Conservation (phyloP, 805 yeast species). For the Candida manassasensis region DNA sequence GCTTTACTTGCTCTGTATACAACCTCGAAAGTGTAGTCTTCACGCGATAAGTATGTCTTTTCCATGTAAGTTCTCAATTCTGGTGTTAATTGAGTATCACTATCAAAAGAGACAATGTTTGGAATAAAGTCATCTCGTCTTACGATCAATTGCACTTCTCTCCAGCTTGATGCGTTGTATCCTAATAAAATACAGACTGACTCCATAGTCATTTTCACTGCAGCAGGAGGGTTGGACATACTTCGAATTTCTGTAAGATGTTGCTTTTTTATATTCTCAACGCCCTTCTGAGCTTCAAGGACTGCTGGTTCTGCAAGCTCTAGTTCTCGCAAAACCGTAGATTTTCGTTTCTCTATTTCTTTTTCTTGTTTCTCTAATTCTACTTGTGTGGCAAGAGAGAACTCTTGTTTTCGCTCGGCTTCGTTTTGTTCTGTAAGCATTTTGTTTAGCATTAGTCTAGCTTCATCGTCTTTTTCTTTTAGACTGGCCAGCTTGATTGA, state of each 20-base stretch:
- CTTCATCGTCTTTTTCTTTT: constrained; percentile 57
- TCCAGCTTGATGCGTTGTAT: constrained; percentile 62
- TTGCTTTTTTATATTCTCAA: constrained; percentile 87
- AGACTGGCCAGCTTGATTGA: constrained; percentile 50
- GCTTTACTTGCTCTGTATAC: constrained; percentile 91
- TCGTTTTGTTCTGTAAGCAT: constrained; percentile 86
- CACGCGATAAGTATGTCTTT: constrained; percentile 51
- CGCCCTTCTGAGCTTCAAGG: constrained; percentile 79
- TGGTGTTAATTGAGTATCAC: constrained; percentile 50
- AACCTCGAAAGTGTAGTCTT: constrained; percentile 63
- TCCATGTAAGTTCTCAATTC: constrained; percentile 57
- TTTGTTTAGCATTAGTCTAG: constrained; percentile 62
- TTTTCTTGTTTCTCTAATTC: constrained; percentile 65
- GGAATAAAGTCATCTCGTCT: constrained; percentile 85
- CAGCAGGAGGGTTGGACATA: constrained; percentile 85
- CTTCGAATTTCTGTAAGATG: constrained; percentile 86
- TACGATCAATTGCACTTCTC: constrained; percentile 75
- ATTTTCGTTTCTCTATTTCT: constrained; percentile 51
- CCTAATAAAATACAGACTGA: constrained; percentile 85
- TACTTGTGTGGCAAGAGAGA: constrained; percentile 70
- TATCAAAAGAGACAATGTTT: constrained; percentile 71
- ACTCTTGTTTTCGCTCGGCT: constrained; percentile 85
- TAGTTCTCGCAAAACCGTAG: constrained; percentile 57
- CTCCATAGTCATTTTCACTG: constrained; percentile 80
- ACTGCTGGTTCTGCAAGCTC: constrained; percentile 80